Evolutionary conservation across 2,329 filamentous ascomycete species (phyloP), one percentile per base, ranked within the genome.

Genomic region (Monilinia aucupariae): DNA sequence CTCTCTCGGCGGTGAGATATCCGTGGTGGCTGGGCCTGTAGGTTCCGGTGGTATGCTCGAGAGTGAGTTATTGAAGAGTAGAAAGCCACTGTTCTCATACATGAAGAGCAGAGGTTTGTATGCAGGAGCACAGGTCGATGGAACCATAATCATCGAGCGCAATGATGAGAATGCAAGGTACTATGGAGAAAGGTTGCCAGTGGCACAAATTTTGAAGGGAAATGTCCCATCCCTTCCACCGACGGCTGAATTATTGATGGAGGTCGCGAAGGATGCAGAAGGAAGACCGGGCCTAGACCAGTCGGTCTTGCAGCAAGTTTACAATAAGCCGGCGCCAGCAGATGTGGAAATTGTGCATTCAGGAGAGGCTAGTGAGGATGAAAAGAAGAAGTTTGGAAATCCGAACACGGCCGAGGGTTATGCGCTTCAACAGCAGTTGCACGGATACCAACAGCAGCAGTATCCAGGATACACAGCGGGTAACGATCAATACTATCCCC

Each of bases 21-120:
- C 85, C 66, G 85, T 91, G 32, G 84, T 87, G 8, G 85, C 87
- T 9, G 92, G 92, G 0, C 92, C 92, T 0, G 82, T 94, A 4
- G 85, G 91, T 32, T 82, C 88, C 0, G 92, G 92, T 17, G 90
- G 83, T 4, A 59, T 71, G 34, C 15, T 70, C 8, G 70, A 72
- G 37, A 67, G 67, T 25, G 70, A 72, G 32, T 27, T 69, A 20
- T 62, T 62, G 73, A 86, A 85, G 74, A 78, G 83, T 50, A 84
- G 84, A 64, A 79, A 88, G 41, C 89, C 90, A 0, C 80, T 92
- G 2, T 92, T 87, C 80, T 91, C 85, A 30, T 96, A 96, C 73
- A 85, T 96, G 78, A 96, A 96, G 77, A 92, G 88, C 59, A 85
- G 91, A 58, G 92, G 92, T 6, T 85, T 96, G 68, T 96, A 94